Evolutionary conservation across 129 eudicot genomes (phyloP), one percentile per base, ranked within the genome.

Genomic region (Chrysanthemum makinoi): DNA sequence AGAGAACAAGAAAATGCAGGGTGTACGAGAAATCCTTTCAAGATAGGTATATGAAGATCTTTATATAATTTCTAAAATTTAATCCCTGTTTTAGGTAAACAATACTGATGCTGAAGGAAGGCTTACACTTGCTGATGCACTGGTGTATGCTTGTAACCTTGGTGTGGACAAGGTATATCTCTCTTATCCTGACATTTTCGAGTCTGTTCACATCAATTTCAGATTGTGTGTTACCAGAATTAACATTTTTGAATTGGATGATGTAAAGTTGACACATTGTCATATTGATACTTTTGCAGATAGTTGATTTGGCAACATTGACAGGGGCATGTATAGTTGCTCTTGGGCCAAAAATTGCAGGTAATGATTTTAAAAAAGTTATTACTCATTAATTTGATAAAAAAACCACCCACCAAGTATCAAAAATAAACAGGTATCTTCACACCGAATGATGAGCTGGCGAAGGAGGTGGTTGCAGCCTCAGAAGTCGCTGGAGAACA

Each of bases 21-120:
- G 22, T 19, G 22, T 55, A 55, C 16, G 61, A 35, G 19, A 15
- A 30, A 63, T 63, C 52, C 7, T 1, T 59, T 6, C 65, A 20
- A 59, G 7, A 59, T 39, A 6, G 9, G 46, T 39, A 39, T 39
- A 39, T 39, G 46, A 24, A 22, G 6, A 3, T 24, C 4, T 62
- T 62, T 33, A 7, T 5, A 15, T 35, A 33, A 35, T 19, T 5
- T 30, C 35, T 30, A 30, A 56, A 66, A 7, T 70, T 70, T 70
- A n/a, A 22, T 73, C 17, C 51, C 13, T 30, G 39, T 56, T 77
- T 60, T 77, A 95, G 99, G 99, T 95, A 49, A 90, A 90, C 93
- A 95, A 95, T 75, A 95, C 99, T 1, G 99, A 95, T 86, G 99
- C 99, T 44, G 99, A 95, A 83, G 99, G 99, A 26, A 86, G 99